Base-by-base conservation (phyloP, 345 rosid species). In the Conringia planisiliqua region DNA sequence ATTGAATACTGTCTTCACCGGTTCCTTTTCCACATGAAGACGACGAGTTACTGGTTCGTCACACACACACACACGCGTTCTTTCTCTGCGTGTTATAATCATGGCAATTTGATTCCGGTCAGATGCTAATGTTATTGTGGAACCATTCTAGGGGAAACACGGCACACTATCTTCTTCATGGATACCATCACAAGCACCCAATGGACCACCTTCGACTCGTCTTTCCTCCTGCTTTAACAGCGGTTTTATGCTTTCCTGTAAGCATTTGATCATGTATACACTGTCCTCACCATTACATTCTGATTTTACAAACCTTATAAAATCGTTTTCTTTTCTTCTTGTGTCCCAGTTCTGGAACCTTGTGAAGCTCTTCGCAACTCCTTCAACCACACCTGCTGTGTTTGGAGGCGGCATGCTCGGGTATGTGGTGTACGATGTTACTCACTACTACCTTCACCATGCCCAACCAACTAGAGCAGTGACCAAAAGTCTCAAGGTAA, bases 121-220 rank as follows among this genome's bases (percentile, higher is more conserved):
- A 38, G 32, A 43, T 35, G 27, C 52, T 76, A 56, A 70, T 71
- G 43, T 38, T 63, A 24, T 61, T 50, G 33, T 44, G 39, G 47
- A 67, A 60, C 64, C 80, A 71, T 75, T 83, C 46, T 76, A 90
- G 97, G 91, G 85, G 88, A 54, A 93, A 93, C 83, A 93, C 98
- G 27, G 44, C 82, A 13, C 97, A 93, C 77, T 93, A 90, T 82
- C 93, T 90, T 75, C 70, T 93, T 70, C 98, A 93, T 57, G 98
- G 98, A 63, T 90, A 90, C 81, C 98, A 93, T 78, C 97, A 93
- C 75, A 93, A 93, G 84, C 97, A 93, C 86, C 98, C 98, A 16
- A 90, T 89, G 97, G 97, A 93, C 81, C 85, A 83, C 71, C 85
- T 90, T 50, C 85, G 98, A 17, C 98, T 93, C 33, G 97, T 93